Base-by-base conservation (phyloP, 495 filamentous ascomycete species). In the Hyaloscypha variabilis region DNA sequence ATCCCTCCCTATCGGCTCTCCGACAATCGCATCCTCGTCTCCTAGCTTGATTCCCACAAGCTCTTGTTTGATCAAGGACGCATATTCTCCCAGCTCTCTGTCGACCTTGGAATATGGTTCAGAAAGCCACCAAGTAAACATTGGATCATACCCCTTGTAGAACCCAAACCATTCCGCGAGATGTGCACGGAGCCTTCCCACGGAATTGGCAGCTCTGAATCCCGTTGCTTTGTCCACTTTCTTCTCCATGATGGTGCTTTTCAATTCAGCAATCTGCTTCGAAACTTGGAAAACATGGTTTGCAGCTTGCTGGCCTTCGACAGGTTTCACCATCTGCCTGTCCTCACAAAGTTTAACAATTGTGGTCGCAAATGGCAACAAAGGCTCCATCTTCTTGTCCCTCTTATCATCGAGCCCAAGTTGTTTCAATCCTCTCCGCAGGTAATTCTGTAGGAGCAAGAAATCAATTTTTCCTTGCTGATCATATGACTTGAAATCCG, bases 41-140 rank as follows among this genome's bases (percentile, higher is more conserved):
- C 68, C 76, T 17, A 67, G 70, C 29, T 73, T 64, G 17, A 82
- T 75, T 0, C 81, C 82, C 0, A 80, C 78, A 1, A 83, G 65
- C 6, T 75, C 64, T 42, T 77, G 73, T 19, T 73, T 74, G 13
- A 83, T 73, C 26, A 71, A 55, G 1, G 56, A 62, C 11, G 74
- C 70, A 1, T 73, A 62, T 1, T 53, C 52, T 21, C 65, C 39
- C 0, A 85, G 67, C 1, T 72, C 70, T 1, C 28, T 54, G 24
- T 80, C 68, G 25, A 81, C 63, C 0, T 66, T 64, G 5, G 65
- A 55, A 31, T 78, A 80, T 3, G 81, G 80, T 26, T 71, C 63
- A 10, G 73, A 58, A 0, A 80, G 74, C 82, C 82, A 85, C 79
- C 80, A 85, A 46, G 79, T 76, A 58, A 83, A 83, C 29, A 58